Base-by-base conservation (phyloP, 2,329 filamentous ascomycete genomes). In the Arthrobotrys sinensis region DNA sequence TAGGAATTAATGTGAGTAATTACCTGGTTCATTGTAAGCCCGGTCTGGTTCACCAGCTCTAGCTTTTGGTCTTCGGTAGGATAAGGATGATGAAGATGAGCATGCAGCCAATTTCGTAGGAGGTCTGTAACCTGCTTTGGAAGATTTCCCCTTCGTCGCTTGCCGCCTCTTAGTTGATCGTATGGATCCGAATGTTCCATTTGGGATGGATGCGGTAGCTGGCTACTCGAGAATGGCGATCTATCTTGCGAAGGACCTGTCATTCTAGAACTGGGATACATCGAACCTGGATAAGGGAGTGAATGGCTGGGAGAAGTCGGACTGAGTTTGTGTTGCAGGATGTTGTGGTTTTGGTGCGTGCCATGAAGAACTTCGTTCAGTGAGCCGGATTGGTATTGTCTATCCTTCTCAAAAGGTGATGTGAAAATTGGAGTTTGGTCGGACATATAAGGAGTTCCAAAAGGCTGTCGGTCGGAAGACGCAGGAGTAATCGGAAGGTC, bases 51-150 rank as follows among this genome's bases (percentile, higher is more conserved):
- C 87, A 94, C 93, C 57, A 97, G 87, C 76, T 92, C 89, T 82
- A 94, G 90, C 84, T 97, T 96, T 85, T 96, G 92, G 80, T 96
- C 93, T 84, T 96, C 93, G 3, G 90, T 94, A 0, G 93, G 93
- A 83, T 97, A 97, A 0, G 93, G 93, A 82, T 96, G 93, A 77
- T 90, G 87, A 6, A 94, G 84, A 83, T 96, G 92, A n/a, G 88
- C 87, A 64, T 90, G 85, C 80, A 96, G 94, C 94, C 94, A 97
- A 0, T 89, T 86, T 67, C 92, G 89, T 46, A 97, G 86, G 80
- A 92, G 91, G 83, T 94, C 92, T 0, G 93, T 97, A 0, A 93
- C 93, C 68, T 94, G 92, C 83, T 96, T 96, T n/a, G 94, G 94
- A 2, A 97, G 87, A 82, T 97, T 97, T 0, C 94, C 94, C 45